Base-by-base conservation (phyloP, 2,329 filamentous ascomycete genomes). In the Fusarium secorum region DNA sequence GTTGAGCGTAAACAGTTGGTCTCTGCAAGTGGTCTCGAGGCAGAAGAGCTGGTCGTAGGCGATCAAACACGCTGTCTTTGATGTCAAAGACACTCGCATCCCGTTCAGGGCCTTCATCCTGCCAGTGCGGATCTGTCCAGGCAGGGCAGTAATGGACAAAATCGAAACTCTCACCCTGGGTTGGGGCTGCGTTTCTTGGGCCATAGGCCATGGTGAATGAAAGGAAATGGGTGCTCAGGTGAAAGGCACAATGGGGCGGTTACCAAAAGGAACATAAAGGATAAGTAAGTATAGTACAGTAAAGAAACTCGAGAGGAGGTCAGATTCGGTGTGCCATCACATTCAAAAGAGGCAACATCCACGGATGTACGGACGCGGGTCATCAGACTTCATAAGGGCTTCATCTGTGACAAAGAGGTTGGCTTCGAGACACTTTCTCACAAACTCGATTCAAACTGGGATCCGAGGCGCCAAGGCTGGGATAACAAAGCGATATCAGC, bases 111-210 rank as follows among this genome's bases (percentile, higher is more conserved):
- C 63, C 58, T 6, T 74, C 57, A 28, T 78, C 76, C 18, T 76
- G 38, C 74, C 78, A 79, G 14, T 64, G 22, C 18, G 76, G 76
- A 4, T 77, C 72, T 9, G 74, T 78, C 76, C 77, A 79, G 9
- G 44, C 55, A 5, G 77, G 78, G 3, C 77, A 56, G 41, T 74
- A 77, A 26, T 35, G 54, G 17, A 71, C 42, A 28, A 38, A 44
- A 14, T 60, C 17, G 41, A 61, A 72, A 20, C 44, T 60, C 13
- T 62, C 64, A 26, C 14, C 22, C 6, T 24, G 26, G 15, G 18
- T 24, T 38, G 10, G 17, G 49, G 35, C 20, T 35, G 4, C 13
- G 15, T 17, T 18, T 15, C 24, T 14, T 22, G 55, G 20, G 20
- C 48, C 54, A 17, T 45, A 48, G 36, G 61, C 17, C 70, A 72